Evolutionary conservation across 2,329 filamentous ascomycete species (phyloP).

Genomic region (Ophioceras dolichostomum): DNA sequence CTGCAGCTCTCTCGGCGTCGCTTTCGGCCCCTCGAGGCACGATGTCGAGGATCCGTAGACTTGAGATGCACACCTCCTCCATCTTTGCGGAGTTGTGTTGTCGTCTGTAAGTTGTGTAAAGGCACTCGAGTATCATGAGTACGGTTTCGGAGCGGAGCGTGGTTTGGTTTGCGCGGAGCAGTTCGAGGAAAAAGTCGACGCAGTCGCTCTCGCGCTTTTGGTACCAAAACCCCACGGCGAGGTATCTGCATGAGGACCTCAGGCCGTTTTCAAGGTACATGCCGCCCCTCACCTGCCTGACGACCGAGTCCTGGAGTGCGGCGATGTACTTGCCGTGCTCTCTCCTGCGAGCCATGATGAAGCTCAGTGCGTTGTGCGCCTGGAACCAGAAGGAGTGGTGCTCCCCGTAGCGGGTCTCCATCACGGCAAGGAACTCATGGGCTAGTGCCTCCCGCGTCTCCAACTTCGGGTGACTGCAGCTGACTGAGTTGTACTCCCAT

Average conservation of each 20-base stretch:
- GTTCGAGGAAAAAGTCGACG: background rate
- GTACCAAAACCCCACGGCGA: background rate
- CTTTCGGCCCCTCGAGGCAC: no score
- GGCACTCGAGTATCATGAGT: background rate
- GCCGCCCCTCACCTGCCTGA: background rate
- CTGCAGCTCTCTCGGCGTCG: no score
- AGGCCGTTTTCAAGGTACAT: background rate
- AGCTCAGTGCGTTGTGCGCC: background rate
- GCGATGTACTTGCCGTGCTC: background rate
- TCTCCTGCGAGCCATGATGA: background rate
- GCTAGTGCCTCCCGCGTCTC: background rate
- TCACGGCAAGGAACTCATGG: background rate
- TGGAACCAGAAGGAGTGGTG: background rate
- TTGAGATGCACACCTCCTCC: background rate
- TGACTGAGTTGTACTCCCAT: background rate
- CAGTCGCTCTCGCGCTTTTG: background rate
- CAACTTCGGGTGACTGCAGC: background rate
- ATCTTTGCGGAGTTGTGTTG: background rate
- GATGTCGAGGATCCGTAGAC: background rate
- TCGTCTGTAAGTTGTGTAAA: background rate
- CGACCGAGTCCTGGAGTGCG: background rate
- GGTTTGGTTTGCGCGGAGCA: background rate
- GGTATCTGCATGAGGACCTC: background rate
- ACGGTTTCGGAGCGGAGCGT: background rate
- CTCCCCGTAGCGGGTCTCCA: background rate